Evolutionary conservation across 2,329 filamentous ascomycete species (phyloP), one percentile per base, ranked within the genome.

Genomic region (Aureobasidium sp.): DNA sequence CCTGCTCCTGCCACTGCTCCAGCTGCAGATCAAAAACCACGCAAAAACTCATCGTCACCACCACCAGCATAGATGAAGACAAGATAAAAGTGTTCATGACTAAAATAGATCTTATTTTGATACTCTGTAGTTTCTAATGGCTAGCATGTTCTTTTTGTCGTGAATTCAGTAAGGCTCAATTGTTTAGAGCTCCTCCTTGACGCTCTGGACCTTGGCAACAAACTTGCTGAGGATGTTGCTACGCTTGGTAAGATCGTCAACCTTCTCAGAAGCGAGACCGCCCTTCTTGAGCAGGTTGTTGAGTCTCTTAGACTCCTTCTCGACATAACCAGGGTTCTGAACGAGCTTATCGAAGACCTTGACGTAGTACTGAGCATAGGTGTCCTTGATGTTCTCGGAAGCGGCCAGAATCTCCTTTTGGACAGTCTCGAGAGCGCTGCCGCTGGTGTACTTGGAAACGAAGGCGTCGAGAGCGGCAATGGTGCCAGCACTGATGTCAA

Each of bases 321-420:
- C 79, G 53, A 86, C 90, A 72, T 90, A 97, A 59, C 81, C 87
- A 65, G 88, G 82, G 78, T 88, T 95, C 75, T 87, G 81, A 73
- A 80, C 82, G 66, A 94, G 79, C 85, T 97, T 97, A 74, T 90
- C 85, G 65, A 94, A 88, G 61, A 96, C 92, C 74, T 90, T 90
- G 74, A 94, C 81, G 76, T 99, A 97, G 84, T 99, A 99, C 77
- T 92, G 84, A 51, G 90, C 90, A 72, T 93, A 96, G 80, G 90
- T 90, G 75, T 87, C 86, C 77, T 87, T 84, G 59, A 94, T 74
- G 57, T 77, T 79, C 69, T 82, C 82, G 26, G 87, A 87, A 65
- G 85, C 84, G 78, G 88, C 87, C 79, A 88, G 87, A 59, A 89
- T 81, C 76, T 95, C 88, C 47, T 81, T 81, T 37, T 84, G 81